Base-by-base conservation (phyloP, 1,284 basidiomycete species). In the Sporisorium iseilematis-ciliati region DNA sequence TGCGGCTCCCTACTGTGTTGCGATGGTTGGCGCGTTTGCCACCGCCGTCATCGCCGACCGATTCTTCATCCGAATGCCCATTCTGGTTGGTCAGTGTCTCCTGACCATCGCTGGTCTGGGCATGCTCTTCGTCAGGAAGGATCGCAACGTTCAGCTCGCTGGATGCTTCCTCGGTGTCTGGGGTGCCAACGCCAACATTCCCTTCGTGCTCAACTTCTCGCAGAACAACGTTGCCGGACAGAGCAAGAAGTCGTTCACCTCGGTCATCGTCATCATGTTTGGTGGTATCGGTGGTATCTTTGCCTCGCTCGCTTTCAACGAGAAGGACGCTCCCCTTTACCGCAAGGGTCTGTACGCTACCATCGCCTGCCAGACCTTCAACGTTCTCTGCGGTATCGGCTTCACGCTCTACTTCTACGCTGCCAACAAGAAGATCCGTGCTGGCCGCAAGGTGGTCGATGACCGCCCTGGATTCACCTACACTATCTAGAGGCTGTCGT, bases 221-320 rank as follows among this genome's bases (percentile, higher is more conserved):
- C 77, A 80, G 67, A 74, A 85, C 76, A 87, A 87, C 79, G 85
- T 88, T 42, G 83, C 85, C 12, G 80, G 80, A 16, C 85, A 87
- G 70, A 82, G 82, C 21, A 87, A 87, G 79, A 76, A 84, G 56
- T 74, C 80, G 21, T 84, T 85, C 70, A 76, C 82, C n/a, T 81
- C 81, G 21, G 86, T 87, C 31, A 64, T 86, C 46, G 81, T 86
- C 48, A 84, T 87, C 59, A 84, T 81, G 42, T 83, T 85, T 55
- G 87, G 86, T 48, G 86, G 86, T 62, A 67, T 87, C 33, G 87
- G 87, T 23, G 87, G 87, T 58, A 87, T 88, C 75, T 73, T 87
- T 57, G 85, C 86, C 18, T 84, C 83, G 18, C 65, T 82, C 31
- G 74, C 80, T 25, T 86, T 80, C 82, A 80, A 82, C 60, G 69